These are phyloP conservation scores for Umbelopsis sp. DNA, from an alignment of 192 early-diverging fungal species.

Conservation along the genomic window DNA sequence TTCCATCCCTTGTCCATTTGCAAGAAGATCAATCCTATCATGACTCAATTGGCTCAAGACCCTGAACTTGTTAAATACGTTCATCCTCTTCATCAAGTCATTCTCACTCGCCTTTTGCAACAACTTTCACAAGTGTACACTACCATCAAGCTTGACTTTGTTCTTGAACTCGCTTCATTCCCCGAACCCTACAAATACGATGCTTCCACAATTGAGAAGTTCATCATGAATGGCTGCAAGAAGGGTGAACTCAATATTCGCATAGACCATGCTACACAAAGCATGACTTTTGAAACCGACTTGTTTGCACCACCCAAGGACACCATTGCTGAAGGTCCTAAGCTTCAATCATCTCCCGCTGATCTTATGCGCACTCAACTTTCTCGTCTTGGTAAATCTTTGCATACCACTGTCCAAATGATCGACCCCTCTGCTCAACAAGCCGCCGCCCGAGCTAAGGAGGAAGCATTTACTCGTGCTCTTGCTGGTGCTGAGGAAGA, in stretches of 20 bases:
- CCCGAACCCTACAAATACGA: slow-evolving; percentile 83
- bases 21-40: slow-evolving; percentile 92
- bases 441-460: slow-evolving; percentile 66
- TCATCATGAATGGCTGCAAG: slow-evolving; percentile 97
- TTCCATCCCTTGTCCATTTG: slow-evolving; percentile 99
- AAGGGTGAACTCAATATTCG: slow-evolving; percentile 95
- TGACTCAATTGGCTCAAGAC: slow-evolving; percentile 72
- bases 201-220: slow-evolving; percentile 90
- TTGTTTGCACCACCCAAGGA: slow-evolving; percentile 77
- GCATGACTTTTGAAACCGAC: slow-evolving; percentile 92
- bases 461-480: slow-evolving; percentile 69
- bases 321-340: slow-evolving; percentile 78
- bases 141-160: slow-evolving; percentile 92
- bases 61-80: slow-evolving; percentile 87
- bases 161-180: slow-evolving; percentile 88
- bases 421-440: slow-evolving; percentile 78
- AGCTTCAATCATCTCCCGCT: slow-evolving; percentile 81
- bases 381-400: slow-evolving; percentile 78
- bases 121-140: slow-evolving; percentile 96
- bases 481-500: slow-evolving; percentile 79
- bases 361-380: slow-evolving; percentile 95
- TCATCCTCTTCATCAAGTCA: slow-evolving; percentile 91
- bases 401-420: slow-evolving; percentile 83
- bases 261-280: slow-evolving; percentile 89
- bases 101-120: slow-evolving; percentile 96